Base-by-base conservation (phyloP, 2,329 filamentous ascomycete species). In the Penicillium sp. region DNA sequence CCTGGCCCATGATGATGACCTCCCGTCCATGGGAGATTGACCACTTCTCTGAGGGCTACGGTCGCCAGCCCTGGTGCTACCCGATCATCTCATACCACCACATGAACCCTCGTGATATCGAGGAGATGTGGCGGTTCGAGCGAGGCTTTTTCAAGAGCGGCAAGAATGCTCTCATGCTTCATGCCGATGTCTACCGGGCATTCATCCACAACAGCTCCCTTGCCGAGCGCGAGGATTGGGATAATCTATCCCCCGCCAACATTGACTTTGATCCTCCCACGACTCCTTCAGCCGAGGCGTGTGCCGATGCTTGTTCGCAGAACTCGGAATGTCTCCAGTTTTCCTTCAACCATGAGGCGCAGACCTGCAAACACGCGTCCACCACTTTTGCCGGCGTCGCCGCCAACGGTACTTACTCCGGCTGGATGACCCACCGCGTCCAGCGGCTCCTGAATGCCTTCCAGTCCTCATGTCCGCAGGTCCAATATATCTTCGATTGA, bases 111-210 rank as follows among this genome's bases (percentile, higher is more conserved):
- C 54, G 63, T 1, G 68, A 76, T 24, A 69, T 71, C 7, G 58
- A 64, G n/a, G 59, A 63, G 8, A 60, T 77, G 41, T 71, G 67
- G 57, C 60, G 61, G 8, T 70, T 77, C 23, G 71, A 77, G 47
- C 65, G 63, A 16, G 47, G 37, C 1, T 70, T 78, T 58, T 82
- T 82, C 64, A 75, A 78, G 64, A 81, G 81, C 61, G 81, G 50
- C n/a, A 58, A 59, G 29, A 61, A 60, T 14, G 46, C 51, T 2
- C 41, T 59, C 8, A 39, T 64, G 13, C 35, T 63, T 8, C 61
- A 63, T 42, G 49, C 50, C 6, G 61, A 64, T 32, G 60, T 64
- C 8, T 64, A 63, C 42, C 56, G 54, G 7, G 50, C 58, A 20
- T 23, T 58, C 6, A 49, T 64, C 14, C 52, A 56, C 42, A 40